Evolutionary conservation across 2,329 filamentous ascomycete genomes (phyloP).

Genomic region (Sporothrix brunneoviolacea): DNA sequence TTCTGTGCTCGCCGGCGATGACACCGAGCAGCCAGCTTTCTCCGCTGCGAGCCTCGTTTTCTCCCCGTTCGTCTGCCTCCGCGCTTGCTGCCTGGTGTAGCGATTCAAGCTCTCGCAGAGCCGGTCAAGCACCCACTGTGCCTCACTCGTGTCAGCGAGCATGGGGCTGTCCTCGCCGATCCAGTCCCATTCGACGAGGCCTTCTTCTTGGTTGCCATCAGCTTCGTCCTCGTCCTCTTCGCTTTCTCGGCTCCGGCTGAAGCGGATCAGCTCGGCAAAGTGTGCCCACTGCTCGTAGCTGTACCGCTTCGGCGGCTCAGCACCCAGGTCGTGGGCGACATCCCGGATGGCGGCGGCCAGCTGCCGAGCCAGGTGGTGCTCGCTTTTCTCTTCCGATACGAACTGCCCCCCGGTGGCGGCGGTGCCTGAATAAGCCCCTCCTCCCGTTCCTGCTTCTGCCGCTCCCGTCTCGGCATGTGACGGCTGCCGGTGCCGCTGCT

Average conservation of each 20-base stretch:
- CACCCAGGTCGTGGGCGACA: slow-evolving; percentile 47
- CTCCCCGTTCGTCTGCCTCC: no score
- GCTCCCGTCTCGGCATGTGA: slow-evolving; percentile 7
- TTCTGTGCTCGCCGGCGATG: no score
- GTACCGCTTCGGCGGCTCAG: slow-evolving; percentile 44
- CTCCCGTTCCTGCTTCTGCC: neutral
- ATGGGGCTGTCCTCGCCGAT: slow-evolving; percentile 63
- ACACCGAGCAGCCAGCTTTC: no score
- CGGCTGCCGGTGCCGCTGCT: slow-evolving; percentile 29
- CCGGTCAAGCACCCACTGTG: slow-evolving; percentile 60
- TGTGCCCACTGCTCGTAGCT: slow-evolving; percentile 63
- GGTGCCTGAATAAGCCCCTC: no score
- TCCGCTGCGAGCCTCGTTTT: no score
- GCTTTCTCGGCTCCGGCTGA: slow-evolving; percentile 30
- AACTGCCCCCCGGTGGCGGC: no score
- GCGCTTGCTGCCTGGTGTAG: slow-evolving; percentile 21
- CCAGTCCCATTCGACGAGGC: slow-evolving; percentile 64
- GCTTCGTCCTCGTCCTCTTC: slow-evolving; percentile 1
- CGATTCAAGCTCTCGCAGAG: slow-evolving; percentile 55
- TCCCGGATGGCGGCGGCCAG: slow-evolving; percentile 51
- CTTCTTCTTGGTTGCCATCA: slow-evolving; percentile 38
- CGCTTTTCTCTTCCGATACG: neutral
- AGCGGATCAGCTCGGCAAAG: slow-evolving; percentile 57
- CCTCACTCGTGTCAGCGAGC: slow-evolving; percentile 54
- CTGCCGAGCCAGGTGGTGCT: slow-evolving; percentile 45